Conservation (phyloP, 768 basidiomycete species). For the Kwoniella dendrophila region DNA sequence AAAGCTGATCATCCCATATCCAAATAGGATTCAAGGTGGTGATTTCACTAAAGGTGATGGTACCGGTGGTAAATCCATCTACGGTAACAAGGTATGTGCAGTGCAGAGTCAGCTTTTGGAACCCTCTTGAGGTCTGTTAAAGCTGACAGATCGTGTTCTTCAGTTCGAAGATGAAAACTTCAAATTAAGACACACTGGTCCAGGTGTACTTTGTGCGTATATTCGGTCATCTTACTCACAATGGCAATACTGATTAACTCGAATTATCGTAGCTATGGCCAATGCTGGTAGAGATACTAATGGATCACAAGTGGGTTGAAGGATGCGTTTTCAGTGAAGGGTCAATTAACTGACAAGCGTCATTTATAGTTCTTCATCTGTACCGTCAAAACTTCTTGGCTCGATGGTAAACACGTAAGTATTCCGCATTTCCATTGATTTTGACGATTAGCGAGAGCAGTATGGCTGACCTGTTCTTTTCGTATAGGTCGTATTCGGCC, state of each 20-base stretch:
- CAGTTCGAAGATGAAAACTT: slow-evolving; percentile 96
- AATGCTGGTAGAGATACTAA: slow-evolving; percentile 95
- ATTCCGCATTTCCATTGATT: slow-evolving; percentile 5
- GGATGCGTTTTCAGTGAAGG: background rate
- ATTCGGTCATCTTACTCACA: background rate
- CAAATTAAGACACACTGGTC: slow-evolving; percentile 90
- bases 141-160: background rate
- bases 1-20: background rate
- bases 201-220: slow-evolving; percentile 61
- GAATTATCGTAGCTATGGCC: slow-evolving; percentile 66
- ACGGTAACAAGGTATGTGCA: slow-evolving; percentile 56
- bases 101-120: background rate
- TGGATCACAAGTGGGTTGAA: slow-evolving; percentile 77
- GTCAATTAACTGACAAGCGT: slow-evolving; percentile 32
- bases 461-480: slow-evolving; percentile 25
- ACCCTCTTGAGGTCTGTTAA: background rate
- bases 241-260: background rate
- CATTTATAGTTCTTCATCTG: slow-evolving; percentile 85
- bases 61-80: slow-evolving; percentile 52
- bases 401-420: slow-evolving; percentile 81
- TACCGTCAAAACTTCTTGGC: slow-evolving; percentile 81
- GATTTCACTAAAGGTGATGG: slow-evolving; percentile 71
- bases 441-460: slow-evolving; percentile 1
- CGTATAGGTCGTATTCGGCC: slow-evolving; percentile 83
- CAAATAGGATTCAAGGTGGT: slow-evolving; percentile 75